Conservation (phyloP, 1,284 basidiomycete species). For the Farysia itapuensis region DNA sequence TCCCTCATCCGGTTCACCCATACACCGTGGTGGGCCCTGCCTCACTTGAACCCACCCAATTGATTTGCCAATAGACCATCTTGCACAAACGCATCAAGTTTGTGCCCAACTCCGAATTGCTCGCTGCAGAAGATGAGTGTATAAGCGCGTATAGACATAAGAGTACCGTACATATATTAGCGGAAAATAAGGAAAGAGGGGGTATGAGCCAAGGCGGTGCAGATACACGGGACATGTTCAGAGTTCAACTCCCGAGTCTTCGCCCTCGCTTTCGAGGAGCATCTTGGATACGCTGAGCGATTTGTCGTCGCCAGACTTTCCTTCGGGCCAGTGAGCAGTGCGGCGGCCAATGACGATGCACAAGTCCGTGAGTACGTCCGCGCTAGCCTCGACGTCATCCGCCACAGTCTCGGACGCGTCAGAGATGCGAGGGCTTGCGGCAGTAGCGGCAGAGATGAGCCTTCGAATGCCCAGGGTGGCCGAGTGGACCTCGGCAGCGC, state of each 20-base stretch:
- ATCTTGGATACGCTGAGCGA: constrained; percentile 1
- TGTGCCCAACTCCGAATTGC: too few relatives aligned
- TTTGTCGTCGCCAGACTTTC: background rate
- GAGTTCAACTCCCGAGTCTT: constrained; percentile 1
- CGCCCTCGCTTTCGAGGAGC: constrained; percentile 1
- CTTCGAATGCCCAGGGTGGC: constrained; percentile 13
- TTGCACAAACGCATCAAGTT: too few relatives aligned
- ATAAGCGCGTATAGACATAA: too few relatives aligned
- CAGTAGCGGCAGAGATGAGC: constrained; percentile 11
- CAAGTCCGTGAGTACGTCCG: constrained; percentile 19
- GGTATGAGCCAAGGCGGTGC: background rate
- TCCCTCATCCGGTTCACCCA: too few relatives aligned
- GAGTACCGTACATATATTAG: too few relatives aligned
- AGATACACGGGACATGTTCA: too few relatives aligned
- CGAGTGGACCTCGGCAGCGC: constrained; percentile 2
- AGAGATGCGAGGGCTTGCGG: background rate
- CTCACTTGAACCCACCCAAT: too few relatives aligned
- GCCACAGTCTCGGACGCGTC: background rate
- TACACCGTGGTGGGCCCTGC: too few relatives aligned
- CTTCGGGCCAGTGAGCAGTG: constrained; percentile 3
- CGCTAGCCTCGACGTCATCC: constrained; percentile 5
- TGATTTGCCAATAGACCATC: too few relatives aligned
- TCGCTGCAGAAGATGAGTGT: too few relatives aligned
- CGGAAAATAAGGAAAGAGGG: background rate
- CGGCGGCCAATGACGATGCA: constrained; percentile 15